phyloP scores from a whole-genome alignment of 495 filamentous ascomycete genomes.

The Podospora conica region DNA sequence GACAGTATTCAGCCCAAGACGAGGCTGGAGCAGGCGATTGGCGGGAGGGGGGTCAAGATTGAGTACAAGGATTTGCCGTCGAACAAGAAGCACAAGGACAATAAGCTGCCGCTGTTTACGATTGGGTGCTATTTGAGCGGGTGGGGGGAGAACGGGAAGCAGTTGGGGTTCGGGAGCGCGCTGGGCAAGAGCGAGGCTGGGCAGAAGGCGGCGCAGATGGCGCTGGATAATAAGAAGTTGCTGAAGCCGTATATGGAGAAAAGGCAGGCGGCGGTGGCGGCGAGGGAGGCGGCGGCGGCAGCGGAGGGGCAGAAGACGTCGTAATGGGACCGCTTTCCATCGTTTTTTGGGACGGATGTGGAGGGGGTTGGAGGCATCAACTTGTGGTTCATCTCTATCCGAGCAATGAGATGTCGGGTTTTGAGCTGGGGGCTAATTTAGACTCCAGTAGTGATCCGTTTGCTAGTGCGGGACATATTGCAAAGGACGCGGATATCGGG shows the following conservation, averaged over 20 bases:
- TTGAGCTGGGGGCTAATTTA: not conserved
- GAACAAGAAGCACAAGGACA: conserved; percentile 49
- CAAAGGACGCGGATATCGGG: too few relatives aligned
- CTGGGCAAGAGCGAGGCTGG: conserved; percentile 69
- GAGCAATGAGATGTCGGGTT: not conserved
- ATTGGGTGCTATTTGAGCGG: conserved; percentile 69
- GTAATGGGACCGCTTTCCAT: not conserved
- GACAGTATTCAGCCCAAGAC: conserved; percentile 38
- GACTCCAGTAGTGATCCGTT: too few relatives aligned
- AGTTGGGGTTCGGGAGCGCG: conserved; percentile 63
- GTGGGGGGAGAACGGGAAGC: conserved; percentile 59
- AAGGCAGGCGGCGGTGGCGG: conserved; percentile 38
- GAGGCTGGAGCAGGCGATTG: conserved; percentile 50
- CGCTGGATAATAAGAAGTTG: conserved; percentile 53
- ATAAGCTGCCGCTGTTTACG: conserved; percentile 53
- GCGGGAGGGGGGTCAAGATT: conserved; percentile 54
- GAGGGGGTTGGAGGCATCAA: too few relatives aligned
- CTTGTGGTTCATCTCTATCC: too few relatives aligned
- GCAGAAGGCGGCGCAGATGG: conserved; percentile 59
- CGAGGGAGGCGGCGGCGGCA: conserved; percentile 11
- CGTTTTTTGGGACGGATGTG: not conserved
- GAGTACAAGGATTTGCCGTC: conserved; percentile 57
- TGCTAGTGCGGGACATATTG: too few relatives aligned
- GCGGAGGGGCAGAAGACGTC: not conserved
- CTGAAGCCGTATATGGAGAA: conserved; percentile 49